Conservation (phyloP, 2,329 filamentous ascomycete genomes). For the Fonsecaea nubica region DNA sequence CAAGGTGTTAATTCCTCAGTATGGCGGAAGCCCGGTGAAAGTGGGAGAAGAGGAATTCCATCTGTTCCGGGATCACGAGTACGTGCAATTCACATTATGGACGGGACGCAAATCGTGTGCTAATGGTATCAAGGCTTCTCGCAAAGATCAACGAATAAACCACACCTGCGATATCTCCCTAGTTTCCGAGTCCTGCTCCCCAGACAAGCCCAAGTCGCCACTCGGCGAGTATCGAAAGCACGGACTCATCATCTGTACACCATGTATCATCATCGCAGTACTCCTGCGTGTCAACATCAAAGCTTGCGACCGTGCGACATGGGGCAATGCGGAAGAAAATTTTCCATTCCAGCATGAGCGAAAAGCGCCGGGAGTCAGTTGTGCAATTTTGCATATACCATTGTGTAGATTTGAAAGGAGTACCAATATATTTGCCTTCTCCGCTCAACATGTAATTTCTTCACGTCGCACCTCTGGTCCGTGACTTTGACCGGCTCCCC, state of each 20-base stretch:
- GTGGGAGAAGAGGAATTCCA: conserved; percentile 96
- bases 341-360: conserved; percentile 28
- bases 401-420: conserved; percentile 29
- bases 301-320: conserved; percentile 14
- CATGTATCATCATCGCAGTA: conserved; percentile 31
- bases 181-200: conserved; percentile 3
- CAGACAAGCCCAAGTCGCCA: neutral
- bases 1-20: conserved; percentile 96
- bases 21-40: conserved; percentile 92
- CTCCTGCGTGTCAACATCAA: conserved; percentile 9
- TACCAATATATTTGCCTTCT: conserved; percentile 31
- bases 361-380: conserved; percentile 22
- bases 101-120: conserved; percentile 8
- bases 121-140: conserved; percentile 70
- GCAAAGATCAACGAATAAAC: conserved; percentile 98
- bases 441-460: conserved; percentile 26
- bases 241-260: conserved; percentile 30
- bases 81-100: conserved; percentile 55
- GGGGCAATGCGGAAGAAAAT: conserved; percentile 18
- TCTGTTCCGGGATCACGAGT: conserved; percentile 98
- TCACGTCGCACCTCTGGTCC: conserved; percentile 21
- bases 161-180: neutral
- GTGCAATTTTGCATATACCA: conserved; percentile 27
- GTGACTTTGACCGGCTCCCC: conserved; percentile 29
- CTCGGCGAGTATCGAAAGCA: neutral